These are phyloP conservation scores for Calonectria henricotiae DNA, from an alignment of 2,329 filamentous ascomycete species.

Conservation along the genomic window DNA sequence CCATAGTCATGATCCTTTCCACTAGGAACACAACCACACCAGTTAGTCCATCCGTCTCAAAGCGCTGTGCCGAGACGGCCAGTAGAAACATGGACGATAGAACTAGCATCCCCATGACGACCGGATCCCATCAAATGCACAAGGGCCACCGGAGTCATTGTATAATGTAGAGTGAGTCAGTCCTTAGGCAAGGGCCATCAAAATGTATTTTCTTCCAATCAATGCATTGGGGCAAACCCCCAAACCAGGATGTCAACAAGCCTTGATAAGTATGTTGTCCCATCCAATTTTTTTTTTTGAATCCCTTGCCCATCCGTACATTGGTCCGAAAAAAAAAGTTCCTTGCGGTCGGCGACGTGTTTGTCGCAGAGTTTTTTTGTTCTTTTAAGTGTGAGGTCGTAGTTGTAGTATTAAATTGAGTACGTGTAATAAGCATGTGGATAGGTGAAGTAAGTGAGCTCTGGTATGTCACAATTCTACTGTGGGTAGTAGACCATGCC, in stretches of 20 bases:
- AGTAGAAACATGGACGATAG: conserved; percentile 42
- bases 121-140: conserved; percentile 29
- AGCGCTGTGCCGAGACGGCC: conserved; percentile 40
- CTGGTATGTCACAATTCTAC: conserved; percentile 60
- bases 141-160: conserved; percentile 24
- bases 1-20: conserved; percentile 44
- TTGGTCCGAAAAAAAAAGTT: conserved; percentile 30
- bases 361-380: conserved; percentile 48
- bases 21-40: conserved; percentile 41
- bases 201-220: conserved; percentile 24
- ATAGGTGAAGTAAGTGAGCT: conserved; percentile 45
- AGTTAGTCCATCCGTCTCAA: conserved; percentile 46
- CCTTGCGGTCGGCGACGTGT: conserved; percentile 46
- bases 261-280: conserved; percentile 13
- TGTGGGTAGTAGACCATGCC: conserved; percentile 76
- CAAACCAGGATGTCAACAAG: conserved; percentile 27
- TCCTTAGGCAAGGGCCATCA: conserved; percentile 11
- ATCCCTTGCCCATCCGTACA: conserved; percentile 28
- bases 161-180: conserved; percentile 27
- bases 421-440: conserved; percentile 51
- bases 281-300: conserved; percentile 32
- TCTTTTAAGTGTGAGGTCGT: conserved; percentile 48
- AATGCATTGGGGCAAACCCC: conserved; percentile 23
- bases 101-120: conserved; percentile 31
- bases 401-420: conserved; percentile 56